Evolutionary conservation across 768 basidiomycete species (phyloP), one percentile per base, ranked within the genome.

Genomic region (Ephemerocybe angulata): DNA sequence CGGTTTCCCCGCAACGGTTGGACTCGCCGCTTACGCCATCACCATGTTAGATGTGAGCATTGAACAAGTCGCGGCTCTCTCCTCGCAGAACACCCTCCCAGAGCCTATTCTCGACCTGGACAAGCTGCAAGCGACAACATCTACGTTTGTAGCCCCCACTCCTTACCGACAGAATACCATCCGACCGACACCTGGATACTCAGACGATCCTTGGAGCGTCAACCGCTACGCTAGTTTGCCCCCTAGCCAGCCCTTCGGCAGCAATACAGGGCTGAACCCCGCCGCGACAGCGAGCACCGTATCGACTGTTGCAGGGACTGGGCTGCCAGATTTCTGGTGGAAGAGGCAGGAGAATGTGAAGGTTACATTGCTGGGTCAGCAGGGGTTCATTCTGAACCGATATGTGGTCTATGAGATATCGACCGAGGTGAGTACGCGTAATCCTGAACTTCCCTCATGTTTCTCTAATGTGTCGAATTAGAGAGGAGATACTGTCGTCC

Each of bases 301-400:
- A 5, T 88, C 87, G 1, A 83, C 73, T 50, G 70, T 91, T 25
- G 75, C 86, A 28, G 89, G 87, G 5, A 82, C 82, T 12, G 91
- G 88, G 3, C 71, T 92, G 22, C 87, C 89, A 0, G 76, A 72
- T 54, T 85, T 89, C 38, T 98, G 93, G 89, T 96, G 92, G 92
- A 90, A 84, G 71, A 85, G 76, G 58, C 84, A 90, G 66, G 88
- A 93, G 68, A 78, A 65, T 2, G 83, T 90, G 19, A 74, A 78
- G 50, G 83, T 97, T 37, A 81, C 77, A 42, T 77, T 94, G 46
- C 73, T 90, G 41, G 93, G 93, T 28, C 92, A 90, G 61, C 93
- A 95, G 67, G 94, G 94, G 2, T 95, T 95, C 72, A 88, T 96
- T 61, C 71, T 96, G 61, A 93, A 90, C 62, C 82, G 95, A 52